These are phyloP conservation scores for Clarireedia paspali DNA, from an alignment of 2,329 filamentous ascomycete species.

Conservation along the genomic window DNA sequence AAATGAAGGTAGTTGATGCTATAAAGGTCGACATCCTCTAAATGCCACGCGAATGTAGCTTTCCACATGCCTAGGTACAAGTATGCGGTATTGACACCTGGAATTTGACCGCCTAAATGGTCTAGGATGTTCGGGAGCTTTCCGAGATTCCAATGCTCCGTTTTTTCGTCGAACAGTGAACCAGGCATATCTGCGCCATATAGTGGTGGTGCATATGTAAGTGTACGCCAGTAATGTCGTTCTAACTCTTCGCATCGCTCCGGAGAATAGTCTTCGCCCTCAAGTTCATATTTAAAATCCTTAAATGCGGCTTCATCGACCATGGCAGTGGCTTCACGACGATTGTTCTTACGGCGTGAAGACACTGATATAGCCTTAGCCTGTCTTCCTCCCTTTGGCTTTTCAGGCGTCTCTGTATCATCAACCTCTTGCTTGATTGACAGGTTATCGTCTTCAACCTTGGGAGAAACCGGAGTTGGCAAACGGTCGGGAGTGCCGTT, in stretches of 20 bases:
- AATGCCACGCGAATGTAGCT: constrained; percentile 96
- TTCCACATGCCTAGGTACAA: constrained; percentile 99
- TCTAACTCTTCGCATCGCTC: constrained; percentile 94
- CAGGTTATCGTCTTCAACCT: constrained; percentile 30
- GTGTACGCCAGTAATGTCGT: constrained; percentile 91
- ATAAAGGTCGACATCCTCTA: constrained; percentile 97
- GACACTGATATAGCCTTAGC: constrained; percentile 62
- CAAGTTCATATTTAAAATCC: constrained; percentile 83
- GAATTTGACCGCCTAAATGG: constrained; percentile 89
- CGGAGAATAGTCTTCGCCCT: constrained; percentile 76
- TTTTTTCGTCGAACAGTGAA: constrained; percentile 82
- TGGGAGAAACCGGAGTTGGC: constrained; percentile 46
- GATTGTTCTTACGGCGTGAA: constrained; percentile 79
- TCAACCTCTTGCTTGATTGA: constrained; percentile 31
- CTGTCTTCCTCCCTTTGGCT: constrained; percentile 36
- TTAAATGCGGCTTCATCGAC: constrained; percentile 88
- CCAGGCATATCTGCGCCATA: constrained; percentile 97
- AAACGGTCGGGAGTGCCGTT: constrained; percentile 40
- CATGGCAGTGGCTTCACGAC: constrained; percentile 66
- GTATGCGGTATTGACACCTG: constrained; percentile 96
- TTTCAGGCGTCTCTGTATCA: constrained; percentile 38
- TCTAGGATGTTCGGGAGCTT: constrained; percentile 91
- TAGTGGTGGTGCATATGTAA: constrained; percentile 89
- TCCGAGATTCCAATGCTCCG: constrained; percentile 85
- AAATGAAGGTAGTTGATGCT: constrained; percentile 99